These are phyloP conservation scores for Phaffomyces opuntiae DNA, from an alignment of 805 yeast species.

Conservation along the genomic window DNA sequence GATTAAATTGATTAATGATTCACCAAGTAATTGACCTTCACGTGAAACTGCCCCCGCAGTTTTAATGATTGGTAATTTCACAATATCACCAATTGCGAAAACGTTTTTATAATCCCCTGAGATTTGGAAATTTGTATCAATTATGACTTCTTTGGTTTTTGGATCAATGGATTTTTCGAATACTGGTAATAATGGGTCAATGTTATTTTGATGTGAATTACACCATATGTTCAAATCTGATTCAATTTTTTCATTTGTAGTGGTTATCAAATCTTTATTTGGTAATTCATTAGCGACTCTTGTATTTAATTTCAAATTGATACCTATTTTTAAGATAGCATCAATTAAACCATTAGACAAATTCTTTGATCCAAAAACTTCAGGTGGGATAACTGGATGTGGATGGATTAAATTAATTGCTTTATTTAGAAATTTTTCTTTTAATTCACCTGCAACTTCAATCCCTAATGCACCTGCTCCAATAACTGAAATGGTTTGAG, in stretches of 20 bases:
- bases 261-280: constrained; percentile 18
- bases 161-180: constrained; percentile 20
- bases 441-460: constrained; percentile 43
- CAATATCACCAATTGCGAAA: constrained; percentile 32
- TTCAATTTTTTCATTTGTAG: constrained; percentile 21
- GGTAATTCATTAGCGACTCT: constrained; percentile 24
- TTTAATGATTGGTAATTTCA: constrained; percentile 25
- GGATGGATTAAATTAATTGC: constrained; percentile 35
- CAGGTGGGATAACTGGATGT: constrained; percentile 34
- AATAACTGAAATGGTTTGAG: constrained; percentile 36
- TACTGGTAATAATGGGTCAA: constrained; percentile 21
- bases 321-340: constrained; percentile 15
- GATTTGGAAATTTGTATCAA: constrained; percentile 22
- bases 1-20: constrained; percentile 12
- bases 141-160: constrained; percentile 17
- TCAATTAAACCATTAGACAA: constrained; percentile 12
- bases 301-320: constrained; percentile 24
- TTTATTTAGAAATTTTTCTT: constrained; percentile 30
- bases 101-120: constrained; percentile 19
- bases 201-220: constrained; percentile 28
- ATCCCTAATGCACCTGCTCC: constrained; percentile 51
- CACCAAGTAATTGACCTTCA: constrained; percentile 16
- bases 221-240: constrained; percentile 33
- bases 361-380: constrained; percentile 20
- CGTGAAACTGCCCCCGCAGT: constrained; percentile 21